phyloP scores from a whole-genome alignment of 2,329 filamentous ascomycete genomes.

The Diaporthe batatas region DNA sequence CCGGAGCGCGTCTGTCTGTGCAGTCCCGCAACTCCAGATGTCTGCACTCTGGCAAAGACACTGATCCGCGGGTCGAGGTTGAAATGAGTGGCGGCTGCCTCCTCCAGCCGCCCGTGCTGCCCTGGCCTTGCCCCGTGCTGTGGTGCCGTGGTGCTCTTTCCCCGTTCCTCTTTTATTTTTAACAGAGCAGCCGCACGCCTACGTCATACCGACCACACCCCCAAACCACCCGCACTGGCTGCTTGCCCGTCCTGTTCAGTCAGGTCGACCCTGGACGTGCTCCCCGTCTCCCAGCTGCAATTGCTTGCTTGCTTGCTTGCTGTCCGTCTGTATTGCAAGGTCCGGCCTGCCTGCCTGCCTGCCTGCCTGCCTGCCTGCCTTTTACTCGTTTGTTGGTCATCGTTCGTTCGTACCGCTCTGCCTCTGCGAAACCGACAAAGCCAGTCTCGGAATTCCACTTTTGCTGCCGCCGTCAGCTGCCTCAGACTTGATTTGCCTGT shows the following conservation, averaged over 20 bases:
- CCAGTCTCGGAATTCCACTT: constrained; percentile 23
- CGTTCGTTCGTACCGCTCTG: constrained; percentile 26
- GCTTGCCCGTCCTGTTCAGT: constrained; percentile 17
- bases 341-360: neutral
- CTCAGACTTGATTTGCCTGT: constrained; percentile 6
- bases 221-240: constrained; percentile 26
- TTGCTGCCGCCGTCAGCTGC: constrained; percentile 18
- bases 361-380: neutral
- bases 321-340: constrained; percentile 11
- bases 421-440: constrained; percentile 15
- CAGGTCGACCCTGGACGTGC: constrained; percentile 24
- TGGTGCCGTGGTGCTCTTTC: constrained; percentile 9
- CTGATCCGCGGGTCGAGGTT: neutral
- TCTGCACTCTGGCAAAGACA: neutral
- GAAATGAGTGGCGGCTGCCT: constrained; percentile 18
- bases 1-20: constrained; percentile 2
- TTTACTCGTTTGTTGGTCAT: constrained; percentile 6
- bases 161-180: constrained; percentile 33
- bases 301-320: neutral
- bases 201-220: constrained; percentile 34
- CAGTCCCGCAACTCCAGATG: no score
- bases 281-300: constrained; percentile 22
- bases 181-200: constrained; percentile 32
- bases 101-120: constrained; percentile 16
- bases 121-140: constrained; percentile 6